Evolutionary conservation across 2,329 filamentous ascomycete species (phyloP).

Genomic region (Phialemoniopsis sp.): DNA sequence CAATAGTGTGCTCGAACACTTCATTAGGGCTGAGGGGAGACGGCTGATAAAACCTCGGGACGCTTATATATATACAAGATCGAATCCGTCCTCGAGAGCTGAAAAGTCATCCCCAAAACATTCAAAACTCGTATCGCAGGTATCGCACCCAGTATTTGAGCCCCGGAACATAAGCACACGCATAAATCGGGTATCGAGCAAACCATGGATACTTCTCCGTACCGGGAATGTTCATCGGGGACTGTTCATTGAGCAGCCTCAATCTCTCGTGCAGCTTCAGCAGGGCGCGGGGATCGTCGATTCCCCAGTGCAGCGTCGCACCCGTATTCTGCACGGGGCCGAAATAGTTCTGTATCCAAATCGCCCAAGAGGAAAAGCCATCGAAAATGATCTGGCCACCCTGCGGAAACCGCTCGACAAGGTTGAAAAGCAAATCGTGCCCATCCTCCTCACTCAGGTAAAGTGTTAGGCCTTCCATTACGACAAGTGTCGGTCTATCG

Average conservation of each 20-base stretch:
- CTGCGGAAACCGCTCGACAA: slow-evolving; percentile 2
- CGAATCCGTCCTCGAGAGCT: not conserved
- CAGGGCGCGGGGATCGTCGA: not conserved
- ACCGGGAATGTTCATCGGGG: not conserved
- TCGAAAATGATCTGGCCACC: slow-evolving; percentile 4
- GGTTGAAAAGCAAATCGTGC: slow-evolving; percentile 1
- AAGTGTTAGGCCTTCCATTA: slow-evolving; percentile 25
- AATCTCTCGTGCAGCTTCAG: not conserved
- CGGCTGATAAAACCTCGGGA: too few species aligned
- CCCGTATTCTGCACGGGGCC: not conserved
- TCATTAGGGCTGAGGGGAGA: too few species aligned
- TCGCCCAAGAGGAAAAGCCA: not conserved
- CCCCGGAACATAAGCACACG: not conserved
- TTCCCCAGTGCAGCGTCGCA: not conserved
- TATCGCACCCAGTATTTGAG: not conserved
- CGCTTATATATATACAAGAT: not conserved
- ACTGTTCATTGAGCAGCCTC: not conserved
- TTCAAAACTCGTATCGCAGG: not conserved
- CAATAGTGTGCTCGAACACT: too few species aligned
- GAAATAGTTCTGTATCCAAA: not conserved
- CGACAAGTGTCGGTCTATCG: slow-evolving; percentile 22
- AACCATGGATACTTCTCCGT: not conserved
- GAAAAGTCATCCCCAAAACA: not conserved
- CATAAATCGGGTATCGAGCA: not conserved
- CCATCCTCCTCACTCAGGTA: slow-evolving; percentile 14